Evolutionary conservation across 805 yeast species (phyloP), one percentile per base, ranked within the genome.

Genomic region (Pichia cabralensis): DNA sequence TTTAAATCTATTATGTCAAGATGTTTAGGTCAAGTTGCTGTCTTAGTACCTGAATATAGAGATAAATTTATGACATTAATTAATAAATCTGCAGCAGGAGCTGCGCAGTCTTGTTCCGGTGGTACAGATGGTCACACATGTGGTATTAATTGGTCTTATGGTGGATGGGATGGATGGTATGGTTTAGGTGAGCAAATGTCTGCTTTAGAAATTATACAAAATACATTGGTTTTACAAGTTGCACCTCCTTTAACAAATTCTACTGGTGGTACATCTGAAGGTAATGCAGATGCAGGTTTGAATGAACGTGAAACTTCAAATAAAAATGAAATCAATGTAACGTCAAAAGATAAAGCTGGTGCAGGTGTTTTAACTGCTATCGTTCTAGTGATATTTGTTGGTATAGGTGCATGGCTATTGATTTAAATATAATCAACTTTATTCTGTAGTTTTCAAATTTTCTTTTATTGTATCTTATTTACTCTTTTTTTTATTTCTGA

Each of bases 121-220:
- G 96, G 96, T 48, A 40, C 59, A 5, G 96, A 88, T 54, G 84
- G 84, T 13, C 80, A 75, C 43, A 88, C 96, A 0, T 85, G 95
- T 60, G 94, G 95, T 30, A 55, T 67, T 35, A 63, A 77, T 54
- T 84, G 95, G 95, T 53, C 67, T 11, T 40, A 46, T 12, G 58
- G 58, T 24, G 63, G 69, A 5, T 80, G 80, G 74, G 94, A 83
- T 54, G 73, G 69, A 1, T 51, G 48, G 36, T 82, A 71, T 46
- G 95, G 95, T 1, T 66, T 84, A 26, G 95, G 95, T 32, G 94
- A 85, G 56, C 94, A 84, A 56, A 77, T 81, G 67, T 61, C 73
- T 23, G 94, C 94, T 0, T 58, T 82, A 33, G 94, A 83, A 44
- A 65, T 68, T 3, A 64, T 80, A 23, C 71, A 70, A 36, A 62